Conservation (phyloP, 2,329 filamentous ascomycete genomes). For the Stagonosporopsis cucurbitacearum region DNA sequence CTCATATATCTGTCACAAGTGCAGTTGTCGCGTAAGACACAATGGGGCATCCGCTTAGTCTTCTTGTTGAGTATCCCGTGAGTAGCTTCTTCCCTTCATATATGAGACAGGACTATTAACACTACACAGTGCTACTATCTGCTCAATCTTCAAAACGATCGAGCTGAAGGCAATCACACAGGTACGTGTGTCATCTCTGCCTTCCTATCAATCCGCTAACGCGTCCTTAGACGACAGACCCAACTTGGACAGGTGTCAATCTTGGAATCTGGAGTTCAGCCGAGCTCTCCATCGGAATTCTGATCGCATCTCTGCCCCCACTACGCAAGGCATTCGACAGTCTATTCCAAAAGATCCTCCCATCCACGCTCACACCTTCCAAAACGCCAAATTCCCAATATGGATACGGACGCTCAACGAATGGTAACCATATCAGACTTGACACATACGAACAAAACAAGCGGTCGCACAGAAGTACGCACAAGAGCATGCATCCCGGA, state of each 20-base stretch:
- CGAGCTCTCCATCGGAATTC: slow-evolving; percentile 33
- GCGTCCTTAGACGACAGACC: slow-evolving; percentile 24
- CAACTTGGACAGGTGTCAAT: slow-evolving; percentile 34
- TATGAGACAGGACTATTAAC: background rate
- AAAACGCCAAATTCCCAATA: slow-evolving; percentile 17
- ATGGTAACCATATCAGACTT: slow-evolving; percentile 20
- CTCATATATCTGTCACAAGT: slow-evolving; percentile 36
- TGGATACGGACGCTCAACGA: slow-evolving; percentile 20
- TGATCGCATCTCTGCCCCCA: slow-evolving; percentile 33
- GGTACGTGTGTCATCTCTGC: background rate
- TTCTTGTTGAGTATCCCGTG: slow-evolving; percentile 41
- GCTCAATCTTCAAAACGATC: slow-evolving; percentile 38
- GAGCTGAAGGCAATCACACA: slow-evolving; percentile 29
- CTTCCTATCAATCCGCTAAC: background rate
- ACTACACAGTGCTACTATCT: slow-evolving; percentile 33
- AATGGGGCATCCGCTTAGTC: slow-evolving; percentile 38
- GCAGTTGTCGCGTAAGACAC: slow-evolving; percentile 32
- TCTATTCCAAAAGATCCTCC: slow-evolving; percentile 26
- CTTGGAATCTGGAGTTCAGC: slow-evolving; percentile 36
- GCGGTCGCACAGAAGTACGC: slow-evolving; percentile 8
- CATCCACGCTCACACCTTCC: slow-evolving; percentile 16
- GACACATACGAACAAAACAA: slow-evolving; percentile 20
- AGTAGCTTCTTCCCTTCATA: background rate
- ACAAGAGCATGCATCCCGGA: slow-evolving; percentile 14
- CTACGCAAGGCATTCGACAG: slow-evolving; percentile 36